Conservation (phyloP, 441 rosid species). For the Populus trichocarpa region DNA sequence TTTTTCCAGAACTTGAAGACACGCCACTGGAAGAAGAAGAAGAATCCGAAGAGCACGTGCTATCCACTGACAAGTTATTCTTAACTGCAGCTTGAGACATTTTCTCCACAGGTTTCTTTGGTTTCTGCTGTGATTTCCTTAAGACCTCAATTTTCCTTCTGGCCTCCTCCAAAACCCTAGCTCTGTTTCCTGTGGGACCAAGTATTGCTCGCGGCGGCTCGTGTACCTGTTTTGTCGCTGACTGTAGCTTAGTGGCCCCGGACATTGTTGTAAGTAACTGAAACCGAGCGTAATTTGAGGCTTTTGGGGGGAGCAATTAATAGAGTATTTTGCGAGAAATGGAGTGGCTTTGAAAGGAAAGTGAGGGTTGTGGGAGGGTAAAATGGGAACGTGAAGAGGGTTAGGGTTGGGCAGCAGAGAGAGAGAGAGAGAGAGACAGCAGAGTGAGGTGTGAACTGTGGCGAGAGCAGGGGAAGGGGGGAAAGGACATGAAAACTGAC, state of each 20-base stretch:
- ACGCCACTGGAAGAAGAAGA: conserved; percentile 6
- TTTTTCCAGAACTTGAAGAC: conserved; percentile 32
- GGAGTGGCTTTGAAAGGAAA: background rate
- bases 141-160: conserved; percentile 39
- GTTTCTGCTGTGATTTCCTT: conserved; percentile 36
- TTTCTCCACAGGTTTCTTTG: conserved; percentile 22
- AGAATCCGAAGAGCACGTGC: conserved; percentile 48
- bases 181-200: conserved; percentile 72
- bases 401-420: conserved; percentile 6
- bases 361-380: background rate
- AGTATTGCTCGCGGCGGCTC: conserved; percentile 55
- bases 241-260: conserved; percentile 41
- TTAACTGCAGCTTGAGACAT: conserved; percentile 39
- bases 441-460: background rate
- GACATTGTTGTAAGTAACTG: conserved; percentile 33
- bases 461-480: background rate
- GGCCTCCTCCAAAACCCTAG: conserved; percentile 36
- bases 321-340: background rate
- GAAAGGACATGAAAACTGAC: conserved; percentile 14
- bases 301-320: background rate
- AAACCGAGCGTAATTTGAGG: background rate
- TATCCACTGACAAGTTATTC: conserved; percentile 50
- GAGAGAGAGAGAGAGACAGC: background rate
- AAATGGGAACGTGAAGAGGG: conserved; percentile 4
- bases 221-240: conserved; percentile 34